Conservation (phyloP, 192 early-diverging fungal genomes). For the Jimgerdemannia lactiflua region DNA sequence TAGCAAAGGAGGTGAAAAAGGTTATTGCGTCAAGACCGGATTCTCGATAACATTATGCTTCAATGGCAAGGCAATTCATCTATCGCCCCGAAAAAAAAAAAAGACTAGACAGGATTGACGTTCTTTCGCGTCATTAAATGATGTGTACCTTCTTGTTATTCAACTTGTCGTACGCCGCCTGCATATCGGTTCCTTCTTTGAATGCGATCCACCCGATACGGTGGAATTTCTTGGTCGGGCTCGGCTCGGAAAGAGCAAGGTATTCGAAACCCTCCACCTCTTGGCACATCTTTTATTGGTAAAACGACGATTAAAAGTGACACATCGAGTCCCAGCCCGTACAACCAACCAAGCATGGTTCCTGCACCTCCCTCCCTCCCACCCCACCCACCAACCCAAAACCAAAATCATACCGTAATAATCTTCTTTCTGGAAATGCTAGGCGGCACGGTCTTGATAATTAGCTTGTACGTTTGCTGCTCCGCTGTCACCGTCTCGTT, state of each 20-base stretch:
- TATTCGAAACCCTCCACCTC: conserved; percentile 79
- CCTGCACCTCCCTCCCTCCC: conserved; percentile 4
- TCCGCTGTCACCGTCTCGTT: conserved; percentile 10
- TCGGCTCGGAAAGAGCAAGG: conserved; percentile 84
- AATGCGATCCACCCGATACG: conserved; percentile 94
- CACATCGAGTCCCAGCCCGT: no score
- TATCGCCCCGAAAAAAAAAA: background rate
- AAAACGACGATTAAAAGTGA: no score
- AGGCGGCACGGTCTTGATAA: conserved; percentile 80
- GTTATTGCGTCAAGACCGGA: background rate
- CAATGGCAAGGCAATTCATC: no score
- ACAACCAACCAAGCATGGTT: no score
- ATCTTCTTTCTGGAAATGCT: conserved; percentile 61
- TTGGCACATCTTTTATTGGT: conserved; percentile 50
- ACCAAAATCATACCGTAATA: conserved; percentile 49
- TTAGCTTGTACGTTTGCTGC: conserved; percentile 55
- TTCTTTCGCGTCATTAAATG: background rate
- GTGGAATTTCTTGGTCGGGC: conserved; percentile 76
- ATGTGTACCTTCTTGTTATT: conserved; percentile 45
- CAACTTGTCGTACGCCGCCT: conserved; percentile 58
- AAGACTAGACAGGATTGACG: no score
- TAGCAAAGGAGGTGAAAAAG: conserved; percentile 6
- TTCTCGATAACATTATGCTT: background rate
- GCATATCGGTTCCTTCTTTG: conserved; percentile 80
- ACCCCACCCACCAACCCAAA: conserved; percentile 13